Percentiles rank a stretch among this genome's conserved stretches.
Conservation (phyloP, 495 filamentous ascomycete genomes). For the Choiromyces venosus region DNA sequence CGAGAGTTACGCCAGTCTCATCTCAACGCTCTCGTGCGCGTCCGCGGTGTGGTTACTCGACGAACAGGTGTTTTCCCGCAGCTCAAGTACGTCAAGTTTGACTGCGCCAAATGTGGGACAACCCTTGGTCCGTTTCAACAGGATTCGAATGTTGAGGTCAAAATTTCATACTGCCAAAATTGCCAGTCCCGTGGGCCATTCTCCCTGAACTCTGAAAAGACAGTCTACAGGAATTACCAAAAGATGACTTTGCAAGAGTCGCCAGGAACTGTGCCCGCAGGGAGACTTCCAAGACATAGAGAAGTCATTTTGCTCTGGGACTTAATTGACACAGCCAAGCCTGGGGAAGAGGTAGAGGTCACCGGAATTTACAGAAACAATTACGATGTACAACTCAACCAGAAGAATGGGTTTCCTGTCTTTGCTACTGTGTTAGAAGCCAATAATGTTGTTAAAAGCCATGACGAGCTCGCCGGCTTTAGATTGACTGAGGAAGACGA, state of each 20-base stretch:
- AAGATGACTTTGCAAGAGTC: slow-evolving; percentile 97
- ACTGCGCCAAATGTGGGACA: slow-evolving; percentile 86
- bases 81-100: slow-evolving; percentile 95
- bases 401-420: slow-evolving; percentile 97
- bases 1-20: slow-evolving; percentile 94
- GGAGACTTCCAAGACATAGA: slow-evolving; percentile 87
- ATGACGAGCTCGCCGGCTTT: slow-evolving; percentile 97
- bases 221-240: slow-evolving; percentile 98
- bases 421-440: slow-evolving; percentile 97
- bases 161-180: slow-evolving; percentile 93
- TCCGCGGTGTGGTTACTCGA: slow-evolving; percentile 90
- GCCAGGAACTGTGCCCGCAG: slow-evolving; percentile 92
- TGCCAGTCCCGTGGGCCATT: slow-evolving; percentile 96
- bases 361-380: slow-evolving; percentile 98
- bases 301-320: slow-evolving; percentile 97
- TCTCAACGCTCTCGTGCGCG: slow-evolving; percentile 92
- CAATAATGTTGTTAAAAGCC: slow-evolving; percentile 92
- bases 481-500: slow-evolving; percentile 93
- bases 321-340: slow-evolving; percentile 92
- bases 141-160: slow-evolving; percentile 91
- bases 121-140: slow-evolving; percentile 96
- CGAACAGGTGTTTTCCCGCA: slow-evolving; percentile 98
- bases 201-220: slow-evolving; percentile 93
- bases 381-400: slow-evolving; percentile 95
- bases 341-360: slow-evolving; percentile 95